These are phyloP conservation scores for Fusarium sp. DNA, from an alignment of 2,329 filamentous ascomycete species.

Conservation along the genomic window DNA sequence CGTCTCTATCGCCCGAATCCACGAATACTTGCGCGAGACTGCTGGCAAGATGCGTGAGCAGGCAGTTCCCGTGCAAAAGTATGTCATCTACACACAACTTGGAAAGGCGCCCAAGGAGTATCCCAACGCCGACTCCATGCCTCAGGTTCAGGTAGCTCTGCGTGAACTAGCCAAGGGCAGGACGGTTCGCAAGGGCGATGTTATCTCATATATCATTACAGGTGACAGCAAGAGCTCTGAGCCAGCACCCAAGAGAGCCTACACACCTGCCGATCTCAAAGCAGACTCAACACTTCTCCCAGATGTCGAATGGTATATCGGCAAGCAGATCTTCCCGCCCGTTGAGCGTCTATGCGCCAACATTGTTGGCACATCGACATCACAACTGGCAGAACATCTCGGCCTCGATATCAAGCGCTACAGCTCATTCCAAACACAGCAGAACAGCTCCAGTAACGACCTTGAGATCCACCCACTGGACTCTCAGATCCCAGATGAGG, in stretches of 20 bases:
- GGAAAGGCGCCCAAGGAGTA: slow-evolving; percentile 95
- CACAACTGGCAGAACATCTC: slow-evolving; percentile 90
- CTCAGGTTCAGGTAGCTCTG: slow-evolving; percentile 94
- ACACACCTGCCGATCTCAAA: slow-evolving; percentile 85
- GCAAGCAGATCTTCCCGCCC: slow-evolving; percentile 97
- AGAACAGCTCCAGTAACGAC: slow-evolving; percentile 66
- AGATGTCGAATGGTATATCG: slow-evolving; percentile 97
- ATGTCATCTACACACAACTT: slow-evolving; percentile 97
- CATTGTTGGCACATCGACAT: slow-evolving; percentile 90
- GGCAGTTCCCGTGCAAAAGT: slow-evolving; percentile 80
- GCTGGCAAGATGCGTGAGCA: slow-evolving; percentile 86
- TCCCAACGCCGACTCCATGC: slow-evolving; percentile 94
- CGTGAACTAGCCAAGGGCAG: slow-evolving; percentile 89
- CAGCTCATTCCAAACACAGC: slow-evolving; percentile 58
- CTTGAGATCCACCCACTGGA: slow-evolving; percentile 90
- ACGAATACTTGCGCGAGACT: slow-evolving; percentile 91
- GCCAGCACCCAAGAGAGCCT: slow-evolving; percentile 86
- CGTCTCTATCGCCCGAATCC: slow-evolving; percentile 85
- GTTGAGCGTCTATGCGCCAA: slow-evolving; percentile 98
- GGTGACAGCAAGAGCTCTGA: slow-evolving; percentile 74
- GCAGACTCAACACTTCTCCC: slow-evolving; percentile 78
- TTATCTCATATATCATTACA: slow-evolving; percentile 96
- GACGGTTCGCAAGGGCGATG: slow-evolving; percentile 89
- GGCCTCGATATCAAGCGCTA: slow-evolving; percentile 93
- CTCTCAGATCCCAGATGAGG: slow-evolving; percentile 89